Evolutionary conservation across 441 rosid genomes (phyloP).

Genomic region (Croton setiger): DNA sequence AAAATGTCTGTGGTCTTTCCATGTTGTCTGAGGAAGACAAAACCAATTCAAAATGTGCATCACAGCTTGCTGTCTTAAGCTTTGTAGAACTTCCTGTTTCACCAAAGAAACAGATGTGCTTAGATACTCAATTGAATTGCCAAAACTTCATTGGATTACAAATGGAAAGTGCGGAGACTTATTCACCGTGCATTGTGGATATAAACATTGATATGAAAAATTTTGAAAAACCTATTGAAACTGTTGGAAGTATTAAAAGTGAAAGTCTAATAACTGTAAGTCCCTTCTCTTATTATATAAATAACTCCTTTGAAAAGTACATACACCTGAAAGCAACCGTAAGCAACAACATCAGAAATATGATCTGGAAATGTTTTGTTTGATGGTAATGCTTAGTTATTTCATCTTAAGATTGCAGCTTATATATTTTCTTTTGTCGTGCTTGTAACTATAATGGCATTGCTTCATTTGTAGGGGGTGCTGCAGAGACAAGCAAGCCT

Average conservation of each 20-base stretch:
- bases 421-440: constrained; percentile 2
- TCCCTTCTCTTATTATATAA: constrained; percentile 14
- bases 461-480: constrained; percentile 55
- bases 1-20: constrained; percentile 65
- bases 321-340: constrained; percentile 5
- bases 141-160: constrained; percentile 58
- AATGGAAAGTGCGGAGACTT: constrained; percentile 50
- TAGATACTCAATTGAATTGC: constrained; percentile 47
- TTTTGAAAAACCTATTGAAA: constrained; percentile 34
- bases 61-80: constrained; percentile 57
- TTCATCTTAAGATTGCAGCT: constrained; percentile 12
- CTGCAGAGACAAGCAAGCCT: constrained; percentile 85
- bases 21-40: constrained; percentile 61
- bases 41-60: constrained; percentile 36
- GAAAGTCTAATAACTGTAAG: constrained; percentile 48
- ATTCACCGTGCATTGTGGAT: constrained; percentile 61
- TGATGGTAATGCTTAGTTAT: constrained; percentile 9
- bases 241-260: constrained; percentile 32
- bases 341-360: not conserved
- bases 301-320: not conserved
- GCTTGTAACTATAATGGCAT: constrained; percentile 18
- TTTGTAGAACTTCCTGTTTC: constrained; percentile 64
- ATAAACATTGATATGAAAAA: constrained; percentile 58
- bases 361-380: constrained; percentile 8
- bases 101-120: constrained; percentile 45